Percentiles rank a stretch among this genome's conserved stretches.
phyloP scores from a whole-genome alignment of 2,329 filamentous ascomycete species.

The Biscogniauxia sp. region DNA sequence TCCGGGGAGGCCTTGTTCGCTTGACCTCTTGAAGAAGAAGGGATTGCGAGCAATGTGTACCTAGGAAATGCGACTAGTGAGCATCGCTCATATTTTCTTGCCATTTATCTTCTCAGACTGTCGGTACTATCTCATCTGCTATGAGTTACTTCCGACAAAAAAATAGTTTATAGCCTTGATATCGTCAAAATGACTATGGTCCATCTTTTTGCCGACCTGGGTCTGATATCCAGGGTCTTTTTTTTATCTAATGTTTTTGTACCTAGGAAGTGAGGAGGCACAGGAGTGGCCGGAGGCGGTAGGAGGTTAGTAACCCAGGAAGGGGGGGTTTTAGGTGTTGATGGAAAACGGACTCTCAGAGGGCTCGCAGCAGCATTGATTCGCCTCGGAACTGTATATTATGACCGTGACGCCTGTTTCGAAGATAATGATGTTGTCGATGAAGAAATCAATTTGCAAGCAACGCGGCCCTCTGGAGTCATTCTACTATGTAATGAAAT shows the following conservation, averaged over 20 bases:
- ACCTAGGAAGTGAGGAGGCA: conserved; percentile 14
- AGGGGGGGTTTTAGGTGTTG: conserved; percentile 17
- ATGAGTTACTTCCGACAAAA: conserved; percentile 8
- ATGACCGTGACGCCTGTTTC: conserved; percentile 25
- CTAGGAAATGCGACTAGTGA: conserved; percentile 32
- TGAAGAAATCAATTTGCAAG: conserved; percentile 9
- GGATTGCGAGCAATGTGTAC: conserved; percentile 22
- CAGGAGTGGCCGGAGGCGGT: conserved; percentile 18
- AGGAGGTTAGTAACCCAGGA: conserved; percentile 22
- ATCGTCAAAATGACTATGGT: conserved; percentile 26
- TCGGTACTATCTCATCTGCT: conserved; percentile 5
- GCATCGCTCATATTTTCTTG: conserved; percentile 32
- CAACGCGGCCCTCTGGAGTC: conserved; percentile 20
- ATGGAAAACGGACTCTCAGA: conserved; percentile 22
- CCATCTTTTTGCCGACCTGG: conserved; percentile 35
- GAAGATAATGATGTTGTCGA: conserved; percentile 20
- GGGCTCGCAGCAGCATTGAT: conserved; percentile 18
- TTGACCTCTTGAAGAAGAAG: conserved; percentile 14
- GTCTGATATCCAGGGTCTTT: conserved; percentile 29
- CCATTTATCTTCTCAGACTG: conserved; percentile 29
- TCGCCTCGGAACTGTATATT: conserved; percentile 28
- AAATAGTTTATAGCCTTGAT: conserved; percentile 23
- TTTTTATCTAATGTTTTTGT: conserved; percentile 33
- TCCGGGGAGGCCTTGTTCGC: conserved; percentile 34
- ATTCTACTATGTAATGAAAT: conserved; percentile 25